phyloP scores from a whole-genome alignment of 2,329 filamentous ascomycete species.

The Tolypocladium ovalisporum region DNA sequence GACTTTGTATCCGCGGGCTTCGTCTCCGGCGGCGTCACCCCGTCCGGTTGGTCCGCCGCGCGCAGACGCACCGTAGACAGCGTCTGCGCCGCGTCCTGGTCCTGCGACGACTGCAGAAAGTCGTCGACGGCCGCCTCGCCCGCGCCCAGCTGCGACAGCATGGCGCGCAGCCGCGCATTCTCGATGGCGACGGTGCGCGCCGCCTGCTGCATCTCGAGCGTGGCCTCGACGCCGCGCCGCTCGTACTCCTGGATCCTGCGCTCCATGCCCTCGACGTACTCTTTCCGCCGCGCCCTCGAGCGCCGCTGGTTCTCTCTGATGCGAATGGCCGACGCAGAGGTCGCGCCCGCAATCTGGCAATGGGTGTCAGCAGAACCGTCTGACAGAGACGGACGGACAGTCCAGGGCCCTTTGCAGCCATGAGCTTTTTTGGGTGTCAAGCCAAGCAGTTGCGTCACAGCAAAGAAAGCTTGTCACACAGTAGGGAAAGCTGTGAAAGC shows the following conservation, averaged over 20 bases:
- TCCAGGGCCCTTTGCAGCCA: background rate
- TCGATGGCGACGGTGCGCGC: conserved; percentile 37
- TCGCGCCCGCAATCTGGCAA: conserved; percentile 8
- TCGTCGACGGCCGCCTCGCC: conserved; percentile 25
- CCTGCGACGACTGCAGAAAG: conserved; percentile 25
- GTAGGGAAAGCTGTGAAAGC: background rate
- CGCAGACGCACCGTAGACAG: conserved; percentile 5
- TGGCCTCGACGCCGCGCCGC: conserved; percentile 34
- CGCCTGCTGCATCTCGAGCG: conserved; percentile 41
- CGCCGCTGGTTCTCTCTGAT: conserved; percentile 43
- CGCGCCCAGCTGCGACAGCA: conserved; percentile 30
- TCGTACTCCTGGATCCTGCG: conserved; percentile 34
- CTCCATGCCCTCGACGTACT: conserved; percentile 37
- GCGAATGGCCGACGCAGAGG: conserved; percentile 23
- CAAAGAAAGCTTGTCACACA: background rate
- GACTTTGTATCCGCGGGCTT: background rate
- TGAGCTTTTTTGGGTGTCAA: background rate
- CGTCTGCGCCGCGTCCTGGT: conserved; percentile 17
- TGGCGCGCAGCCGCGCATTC: conserved; percentile 32
- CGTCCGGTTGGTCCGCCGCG: background rate
- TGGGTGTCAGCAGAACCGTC: background rate
- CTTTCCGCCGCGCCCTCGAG: conserved; percentile 38
- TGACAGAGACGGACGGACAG: no score
- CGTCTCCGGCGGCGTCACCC: background rate
- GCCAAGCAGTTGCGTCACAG: background rate